Evolutionary conservation across 225 moss, liverwort and hornwort genomes (phyloP).

Genomic region (Climacium dendroides): DNA sequence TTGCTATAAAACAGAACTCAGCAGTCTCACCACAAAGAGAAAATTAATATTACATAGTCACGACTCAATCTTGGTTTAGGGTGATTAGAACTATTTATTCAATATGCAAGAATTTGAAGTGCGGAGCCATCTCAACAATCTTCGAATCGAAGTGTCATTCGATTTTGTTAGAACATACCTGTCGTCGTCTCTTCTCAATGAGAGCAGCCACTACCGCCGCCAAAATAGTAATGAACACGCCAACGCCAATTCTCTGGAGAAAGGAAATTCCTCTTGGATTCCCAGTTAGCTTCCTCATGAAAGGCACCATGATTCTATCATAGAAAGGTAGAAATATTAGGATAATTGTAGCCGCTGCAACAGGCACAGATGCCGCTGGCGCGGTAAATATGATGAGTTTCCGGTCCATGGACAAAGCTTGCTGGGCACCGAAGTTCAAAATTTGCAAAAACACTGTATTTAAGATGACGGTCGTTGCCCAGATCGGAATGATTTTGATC

Average conservation of each 20-base stretch:
- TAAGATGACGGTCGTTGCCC: slow-evolving; percentile 43
- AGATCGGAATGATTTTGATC: slow-evolving; percentile 43
- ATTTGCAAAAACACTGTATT: slow-evolving; percentile 50
- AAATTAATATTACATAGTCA: neutral
- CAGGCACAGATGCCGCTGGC: slow-evolving; percentile 43
- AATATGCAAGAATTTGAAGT: neutral
- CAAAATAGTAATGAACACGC: slow-evolving; percentile 22
- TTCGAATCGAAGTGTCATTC: neutral
- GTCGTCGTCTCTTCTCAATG: slow-evolving; percentile 30
- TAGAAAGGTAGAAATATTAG: slow-evolving; percentile 40
- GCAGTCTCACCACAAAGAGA: neutral
- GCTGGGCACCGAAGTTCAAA: slow-evolving; percentile 40
- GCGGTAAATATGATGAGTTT: slow-evolving; percentile 1
- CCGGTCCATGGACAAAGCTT: slow-evolving; percentile 45
- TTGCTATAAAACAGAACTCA: neutral
- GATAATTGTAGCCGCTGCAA: slow-evolving; percentile 20
- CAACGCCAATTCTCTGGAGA: slow-evolving; percentile 50
- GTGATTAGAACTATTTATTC: too few species aligned
- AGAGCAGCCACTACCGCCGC: slow-evolving; percentile 36
- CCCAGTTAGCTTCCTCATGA: slow-evolving; percentile 19
- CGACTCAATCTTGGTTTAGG: neutral
- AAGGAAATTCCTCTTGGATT: slow-evolving; percentile 41
- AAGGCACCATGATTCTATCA: slow-evolving; percentile 35
- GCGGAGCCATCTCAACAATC: neutral
- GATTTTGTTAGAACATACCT: neutral